Conservation (phyloP, 177 flowering plant species). For the Vitis hybrid region DNA sequence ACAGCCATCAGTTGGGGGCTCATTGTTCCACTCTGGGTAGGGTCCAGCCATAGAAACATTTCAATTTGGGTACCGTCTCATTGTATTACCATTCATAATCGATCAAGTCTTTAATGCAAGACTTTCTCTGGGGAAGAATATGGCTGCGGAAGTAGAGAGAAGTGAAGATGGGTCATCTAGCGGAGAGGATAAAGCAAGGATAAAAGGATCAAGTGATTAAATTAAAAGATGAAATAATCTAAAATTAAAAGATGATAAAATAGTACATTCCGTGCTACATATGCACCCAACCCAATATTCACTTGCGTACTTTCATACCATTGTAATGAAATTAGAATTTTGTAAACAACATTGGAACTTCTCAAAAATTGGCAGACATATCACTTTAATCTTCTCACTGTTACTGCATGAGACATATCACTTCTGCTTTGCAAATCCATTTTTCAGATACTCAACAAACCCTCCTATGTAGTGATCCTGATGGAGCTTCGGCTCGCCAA, state of each 20-base stretch:
- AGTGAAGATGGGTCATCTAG: constrained; percentile 26
- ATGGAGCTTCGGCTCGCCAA: constrained; percentile 12
- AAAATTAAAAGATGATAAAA: no score
- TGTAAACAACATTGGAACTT: no score
- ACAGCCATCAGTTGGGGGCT: constrained; percentile 43
- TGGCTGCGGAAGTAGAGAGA: constrained; percentile 28
- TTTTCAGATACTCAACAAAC: constrained; percentile 13
- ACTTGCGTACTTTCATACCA: no score
- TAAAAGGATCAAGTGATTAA: no score
- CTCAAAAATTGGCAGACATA: no score
- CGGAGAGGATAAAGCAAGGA: constrained; percentile 13
- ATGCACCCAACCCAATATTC: no score
- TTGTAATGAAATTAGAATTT: no score
- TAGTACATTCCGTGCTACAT: no score
- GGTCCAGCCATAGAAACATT: constrained; percentile 37
- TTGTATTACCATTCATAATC: constrained; percentile 32
- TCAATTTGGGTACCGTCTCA: constrained; percentile 25
- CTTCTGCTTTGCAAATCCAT: no score
- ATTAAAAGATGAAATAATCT: no score
- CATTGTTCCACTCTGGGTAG: constrained; percentile 45
- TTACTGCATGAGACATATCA: no score
- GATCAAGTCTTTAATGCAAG: constrained; percentile 48
- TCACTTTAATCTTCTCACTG: no score
- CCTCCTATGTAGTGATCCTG: constrained; percentile 1
- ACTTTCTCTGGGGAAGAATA: constrained; percentile 35